Evolutionary conservation across 2,329 filamentous ascomycete genomes (phyloP), one percentile per base, ranked within the genome.

Genomic region (Gnomoniopsis smithogilvyi): DNA sequence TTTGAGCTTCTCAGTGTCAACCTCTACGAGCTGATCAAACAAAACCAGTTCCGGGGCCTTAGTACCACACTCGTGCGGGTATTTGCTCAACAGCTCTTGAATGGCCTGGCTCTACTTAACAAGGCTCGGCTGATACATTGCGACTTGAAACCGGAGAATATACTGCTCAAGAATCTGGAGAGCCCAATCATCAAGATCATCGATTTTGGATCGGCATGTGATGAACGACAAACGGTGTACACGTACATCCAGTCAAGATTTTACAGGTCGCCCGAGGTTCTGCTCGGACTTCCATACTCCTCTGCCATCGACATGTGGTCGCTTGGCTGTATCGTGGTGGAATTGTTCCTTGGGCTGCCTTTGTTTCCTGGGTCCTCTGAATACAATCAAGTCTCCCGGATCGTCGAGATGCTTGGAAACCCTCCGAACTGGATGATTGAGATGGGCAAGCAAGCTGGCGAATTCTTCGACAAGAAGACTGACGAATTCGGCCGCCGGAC

Each of bases 301-400:
- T 97, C 95, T 4, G 95, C 95, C 47, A 99, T 99, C 69, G 95
- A 99, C 70, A 99, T 99, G 94, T 99, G 95, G 95, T 99, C 95
- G 4, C 79, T 99, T 48, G 95, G 95, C 56, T 99, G 95, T 74
- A 99, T 99, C 66, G 94, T 99, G 17, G 95, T 99, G 24, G 95
- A 99, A 74, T 81, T 99, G 19, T 99, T 99, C 80, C 82, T 99
- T 1, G 95, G 95, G 49, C 80, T 99, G 52, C 95, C 95, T 1
- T 76, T 99, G 2, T 99, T 99, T 74, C 95, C 95, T 8, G 95
- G 95, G 30, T 98, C 94, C 0, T 99, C 95, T 2, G 95, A 99
- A 74, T 99, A 99, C 75, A 99, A 99, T 68, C 95, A 99, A 73
- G 93, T 99, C 19, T 94, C 94, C 30, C 84, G 95, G 55, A 99